Evolutionary conservation across 441 rosid genomes (phyloP), one percentile per base, ranked within the genome.

Genomic region (Geranium incanum): DNA sequence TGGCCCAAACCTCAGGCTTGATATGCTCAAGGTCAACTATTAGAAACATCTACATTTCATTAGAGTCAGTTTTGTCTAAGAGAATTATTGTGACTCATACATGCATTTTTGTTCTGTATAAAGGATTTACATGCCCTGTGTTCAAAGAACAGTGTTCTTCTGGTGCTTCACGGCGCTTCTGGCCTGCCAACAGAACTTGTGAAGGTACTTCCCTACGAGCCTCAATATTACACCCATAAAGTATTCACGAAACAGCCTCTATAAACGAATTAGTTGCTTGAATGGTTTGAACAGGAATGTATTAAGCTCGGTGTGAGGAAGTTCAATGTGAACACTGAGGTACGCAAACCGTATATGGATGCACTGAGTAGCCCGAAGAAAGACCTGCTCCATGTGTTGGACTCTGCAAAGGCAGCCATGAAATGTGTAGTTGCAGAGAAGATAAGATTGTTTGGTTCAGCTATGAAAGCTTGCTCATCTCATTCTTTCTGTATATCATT

Each of bases 81-180:
- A n/a, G n/a, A n/a, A n/a, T n/a, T n/a, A n/a, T n/a, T n/a, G n/a
- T n/a, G n/a, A n/a, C n/a, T n/a, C n/a, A n/a, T n/a, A n/a, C n/a
- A n/a, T n/a, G n/a, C n/a, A n/a, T n/a, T n/a, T n/a, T n/a, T n/a
- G n/a, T n/a, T n/a, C n/a, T n/a, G 12, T 83, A 38, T 74, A 48
- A 77, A 94, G 99, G 93, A 92, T 73, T 77, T 94, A 65, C 84
- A 84, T 73, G 76, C 66, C 36, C 72, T 89, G 81, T 75, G 91
- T 72, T 88, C 84, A 1, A 92, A 85, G 89, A 94, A 88, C 71
- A 89, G 94, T 6, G 91, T 92, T 63, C 75, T 85, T 70, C 83
- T 94, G 78, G 97, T 94, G 67, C 90, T 94, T 69, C 99, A 92
- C 12, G 99, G 97, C 71, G 97, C 99, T 73, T 94, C 99, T 11